Evolutionary conservation across 1,139 yeast species (phyloP).

Genomic region (Candida tetrigidarum): DNA sequence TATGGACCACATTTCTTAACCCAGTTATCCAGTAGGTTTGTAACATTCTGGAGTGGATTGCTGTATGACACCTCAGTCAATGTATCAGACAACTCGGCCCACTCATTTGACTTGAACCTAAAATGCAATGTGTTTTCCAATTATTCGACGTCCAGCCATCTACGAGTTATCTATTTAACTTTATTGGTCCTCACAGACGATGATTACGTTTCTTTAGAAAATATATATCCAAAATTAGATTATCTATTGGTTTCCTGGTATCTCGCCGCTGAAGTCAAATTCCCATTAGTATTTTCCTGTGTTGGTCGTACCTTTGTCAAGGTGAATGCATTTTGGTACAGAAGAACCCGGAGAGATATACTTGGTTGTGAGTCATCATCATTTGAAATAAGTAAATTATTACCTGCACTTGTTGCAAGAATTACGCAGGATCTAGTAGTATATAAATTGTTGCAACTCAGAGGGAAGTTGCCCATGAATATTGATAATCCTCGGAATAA

Average conservation of each 20-base stretch:
- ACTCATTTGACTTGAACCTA: conserved; percentile 20
- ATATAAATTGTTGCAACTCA: background rate
- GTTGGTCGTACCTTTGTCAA: conserved; percentile 34
- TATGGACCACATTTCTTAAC: conserved; percentile 19
- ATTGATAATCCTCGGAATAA: background rate
- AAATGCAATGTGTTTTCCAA: conserved; percentile 25
- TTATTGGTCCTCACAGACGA: conserved; percentile 8
- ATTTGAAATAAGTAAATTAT: conserved; percentile 7
- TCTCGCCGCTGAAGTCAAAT: conserved; percentile 31
- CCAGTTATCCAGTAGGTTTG: conserved; percentile 13
- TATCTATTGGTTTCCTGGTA: conserved; percentile 34
- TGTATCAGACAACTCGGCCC: conserved; percentile 14
- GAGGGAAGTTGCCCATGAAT: background rate
- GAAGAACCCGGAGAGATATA: conserved; percentile 5
- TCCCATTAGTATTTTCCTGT: conserved; percentile 43
- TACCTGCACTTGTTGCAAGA: background rate
- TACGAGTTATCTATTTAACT: background rate
- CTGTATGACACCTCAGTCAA: conserved; percentile 20
- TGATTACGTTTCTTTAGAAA: conserved; percentile 14
- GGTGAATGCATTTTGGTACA: conserved; percentile 24
- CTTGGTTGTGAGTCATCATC: conserved; percentile 8
- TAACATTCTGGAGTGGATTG: conserved; percentile 22
- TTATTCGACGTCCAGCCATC: conserved; percentile 11
- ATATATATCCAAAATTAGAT: conserved; percentile 27
- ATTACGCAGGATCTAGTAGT: background rate